Percentiles rank a stretch among this genome's conserved stretches.
Evolutionary conservation across 768 basidiomycete species (phyloP).

Genomic region (Mycena crocata): DNA sequence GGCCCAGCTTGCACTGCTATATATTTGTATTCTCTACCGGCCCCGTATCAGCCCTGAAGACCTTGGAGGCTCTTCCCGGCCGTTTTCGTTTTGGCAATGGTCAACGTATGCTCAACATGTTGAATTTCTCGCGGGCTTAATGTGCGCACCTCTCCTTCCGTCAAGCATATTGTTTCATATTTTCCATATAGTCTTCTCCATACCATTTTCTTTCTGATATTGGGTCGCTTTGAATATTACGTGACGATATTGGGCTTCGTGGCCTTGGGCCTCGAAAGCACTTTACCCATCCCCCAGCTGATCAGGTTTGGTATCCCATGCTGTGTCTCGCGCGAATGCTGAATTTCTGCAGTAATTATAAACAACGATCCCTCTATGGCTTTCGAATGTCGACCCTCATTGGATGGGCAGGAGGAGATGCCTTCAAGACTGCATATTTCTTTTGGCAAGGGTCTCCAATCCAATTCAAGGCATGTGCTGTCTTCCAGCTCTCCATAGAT

Average conservation of each 20-base stretch:
- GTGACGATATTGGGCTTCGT: conserved; percentile 77
- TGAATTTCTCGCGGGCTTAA: conserved; percentile 83
- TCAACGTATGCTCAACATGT: conserved; percentile 79
- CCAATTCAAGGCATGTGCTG: conserved; percentile 85
- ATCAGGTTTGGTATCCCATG: conserved; percentile 63
- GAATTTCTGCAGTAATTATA: conserved; percentile 70
- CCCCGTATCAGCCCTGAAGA: conserved; percentile 70
- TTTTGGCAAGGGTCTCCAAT: conserved; percentile 78
- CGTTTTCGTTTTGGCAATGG: conserved; percentile 90
- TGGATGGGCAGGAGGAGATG: conserved; percentile 87
- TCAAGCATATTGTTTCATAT: conserved; percentile 11
- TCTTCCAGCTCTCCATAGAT: conserved; percentile 87
- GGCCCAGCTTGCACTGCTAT: conserved; percentile 84
- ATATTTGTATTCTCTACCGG: conserved; percentile 83
- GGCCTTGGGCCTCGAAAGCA: conserved; percentile 86
- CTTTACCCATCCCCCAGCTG: conserved; percentile 87
- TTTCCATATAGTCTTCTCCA: conserved; percentile 62
- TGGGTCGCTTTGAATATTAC: conserved; percentile 71
- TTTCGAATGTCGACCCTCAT: conserved; percentile 86
- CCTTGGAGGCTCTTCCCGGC: conserved; percentile 69
- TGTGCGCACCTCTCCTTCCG: conserved; percentile 59
- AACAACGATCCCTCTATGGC: conserved; percentile 83
- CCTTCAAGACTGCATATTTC: conserved; percentile 88
- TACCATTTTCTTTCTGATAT: conserved; percentile 80
- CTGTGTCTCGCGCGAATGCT: conserved; percentile 5